Evolutionary conservation across 352 stramenopile genomes (phyloP).

Genomic region (Globisporangium canariense): DNA sequence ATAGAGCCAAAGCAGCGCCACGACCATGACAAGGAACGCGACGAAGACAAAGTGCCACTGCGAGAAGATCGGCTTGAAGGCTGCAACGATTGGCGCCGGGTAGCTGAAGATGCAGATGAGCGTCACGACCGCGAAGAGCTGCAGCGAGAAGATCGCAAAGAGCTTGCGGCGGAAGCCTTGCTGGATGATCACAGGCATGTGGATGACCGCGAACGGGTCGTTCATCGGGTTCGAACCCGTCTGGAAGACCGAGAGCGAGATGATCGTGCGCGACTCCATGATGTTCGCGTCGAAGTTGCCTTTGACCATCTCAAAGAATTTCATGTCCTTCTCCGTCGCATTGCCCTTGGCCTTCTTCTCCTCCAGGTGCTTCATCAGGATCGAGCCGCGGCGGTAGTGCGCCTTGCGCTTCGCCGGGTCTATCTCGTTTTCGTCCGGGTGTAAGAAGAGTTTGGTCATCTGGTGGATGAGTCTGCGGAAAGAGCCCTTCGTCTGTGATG

Average conservation of each 20-base stretch:
- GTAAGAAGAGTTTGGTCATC: constrained; percentile 38
- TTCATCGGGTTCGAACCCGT: constrained; percentile 67
- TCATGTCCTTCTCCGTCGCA: constrained; percentile 70
- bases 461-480: constrained; percentile 30
- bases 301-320: constrained; percentile 81
- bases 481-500: constrained; percentile 21
- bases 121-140: constrained; percentile 48
- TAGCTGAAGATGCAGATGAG: constrained; percentile 43
- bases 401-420: constrained; percentile 35
- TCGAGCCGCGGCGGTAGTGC: constrained; percentile 68
- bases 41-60: constrained; percentile 54
- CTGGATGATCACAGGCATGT: constrained; percentile 67
- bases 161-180: constrained; percentile 71
- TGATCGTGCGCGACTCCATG: constrained; percentile 71
- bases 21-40: constrained; percentile 48
- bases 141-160: constrained; percentile 68
- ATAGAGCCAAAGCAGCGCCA: constrained; percentile 65
- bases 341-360: constrained; percentile 54
- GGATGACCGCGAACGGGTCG: constrained; percentile 66
- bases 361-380: constrained; percentile 69
- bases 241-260: constrained; percentile 75
- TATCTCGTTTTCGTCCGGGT: constrained; percentile 34
- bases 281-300: constrained; percentile 64
- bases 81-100: constrained; percentile 22
- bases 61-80: constrained; percentile 32